phyloP scores from a whole-genome alignment of 2,329 filamentous ascomycete species.

The Xylariaceae sp. region DNA sequence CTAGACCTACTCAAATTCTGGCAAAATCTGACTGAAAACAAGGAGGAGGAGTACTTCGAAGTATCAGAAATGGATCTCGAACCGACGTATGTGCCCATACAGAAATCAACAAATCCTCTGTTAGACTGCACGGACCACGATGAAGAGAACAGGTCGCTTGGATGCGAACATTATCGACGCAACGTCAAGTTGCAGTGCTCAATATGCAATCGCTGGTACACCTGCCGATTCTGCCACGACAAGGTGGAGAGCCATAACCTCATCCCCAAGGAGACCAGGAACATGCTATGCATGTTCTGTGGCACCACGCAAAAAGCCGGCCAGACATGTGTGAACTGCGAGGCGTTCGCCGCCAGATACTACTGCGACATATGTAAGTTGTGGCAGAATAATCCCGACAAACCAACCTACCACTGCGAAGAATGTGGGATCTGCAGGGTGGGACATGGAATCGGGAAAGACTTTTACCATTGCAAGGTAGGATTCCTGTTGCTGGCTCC shows the following conservation, averaged over 20 bases:
- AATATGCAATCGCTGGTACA: conserved; percentile 87
- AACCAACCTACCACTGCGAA: conserved; percentile 91
- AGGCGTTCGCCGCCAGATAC: conserved; percentile 76
- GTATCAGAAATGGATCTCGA: conserved; percentile 60
- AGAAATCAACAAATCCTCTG: conserved; percentile 36
- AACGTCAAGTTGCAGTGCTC: conserved; percentile 96
- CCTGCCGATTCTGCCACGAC: conserved; percentile 93
- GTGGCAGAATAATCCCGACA: conserved; percentile 90
- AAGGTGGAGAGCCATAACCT: conserved; percentile 74
- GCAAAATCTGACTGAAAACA: conserved; percentile 47
- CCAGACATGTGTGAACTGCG: conserved; percentile 76
- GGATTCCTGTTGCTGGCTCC: background rate
- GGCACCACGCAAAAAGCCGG: conserved; percentile 77
- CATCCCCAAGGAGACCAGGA: conserved; percentile 77
- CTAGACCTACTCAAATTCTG: conserved; percentile 58
- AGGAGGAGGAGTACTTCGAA: conserved; percentile 42
- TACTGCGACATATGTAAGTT: conserved; percentile 94
- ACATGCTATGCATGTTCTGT: conserved; percentile 98
- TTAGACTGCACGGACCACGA: conserved; percentile 45
- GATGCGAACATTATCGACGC: conserved; percentile 89
- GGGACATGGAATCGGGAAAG: conserved; percentile 87
- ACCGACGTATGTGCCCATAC: conserved; percentile 64
- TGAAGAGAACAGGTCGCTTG: conserved; percentile 52
- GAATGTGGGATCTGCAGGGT: conserved; percentile 95
- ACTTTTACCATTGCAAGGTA: conserved; percentile 98